phyloP scores from a whole-genome alignment of 1,139 yeast species.

The Hyphopichia burtonii region DNA sequence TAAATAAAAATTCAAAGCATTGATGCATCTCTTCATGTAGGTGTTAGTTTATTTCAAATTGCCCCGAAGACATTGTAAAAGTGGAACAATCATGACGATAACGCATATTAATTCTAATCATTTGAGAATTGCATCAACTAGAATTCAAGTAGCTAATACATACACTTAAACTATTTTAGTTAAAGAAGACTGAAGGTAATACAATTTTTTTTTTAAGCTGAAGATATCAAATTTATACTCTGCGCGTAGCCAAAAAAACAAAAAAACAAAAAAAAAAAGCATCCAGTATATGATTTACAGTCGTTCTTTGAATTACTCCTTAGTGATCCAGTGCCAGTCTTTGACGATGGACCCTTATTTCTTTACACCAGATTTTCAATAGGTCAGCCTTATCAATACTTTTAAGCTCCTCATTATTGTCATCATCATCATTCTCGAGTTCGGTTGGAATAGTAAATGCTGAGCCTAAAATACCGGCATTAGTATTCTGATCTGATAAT shows the following conservation, averaged over 20 bases:
- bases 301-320: not conserved
- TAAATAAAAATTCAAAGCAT: too few relatives aligned
- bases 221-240: not conserved
- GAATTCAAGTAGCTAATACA: constrained; percentile 1
- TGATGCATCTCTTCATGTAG: constrained; percentile 24
- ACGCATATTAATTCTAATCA: constrained; percentile 36
- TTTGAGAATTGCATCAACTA: constrained; percentile 3
- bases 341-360: constrained; percentile 1
- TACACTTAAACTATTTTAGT: constrained; percentile 1
- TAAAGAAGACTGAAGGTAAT: not conserved
- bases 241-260: not conserved
- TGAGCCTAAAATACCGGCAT: constrained; percentile 3
- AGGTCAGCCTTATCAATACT: not conserved
- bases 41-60: constrained; percentile 45
- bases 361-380: constrained; percentile 4
- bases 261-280: too few relatives aligned
- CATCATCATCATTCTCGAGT: constrained; percentile 3
- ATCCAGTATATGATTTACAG: not conserved
- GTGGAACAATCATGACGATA: constrained; percentile 44
- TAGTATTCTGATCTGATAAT: constrained; percentile 1
- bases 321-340: not conserved
- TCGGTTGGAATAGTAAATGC: not conserved
- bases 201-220: not conserved
- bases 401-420: too few relatives aligned
- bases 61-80: too few relatives aligned